Conservation (phyloP, 768 basidiomycete species). For the Hydnomerulius pinastri region DNA sequence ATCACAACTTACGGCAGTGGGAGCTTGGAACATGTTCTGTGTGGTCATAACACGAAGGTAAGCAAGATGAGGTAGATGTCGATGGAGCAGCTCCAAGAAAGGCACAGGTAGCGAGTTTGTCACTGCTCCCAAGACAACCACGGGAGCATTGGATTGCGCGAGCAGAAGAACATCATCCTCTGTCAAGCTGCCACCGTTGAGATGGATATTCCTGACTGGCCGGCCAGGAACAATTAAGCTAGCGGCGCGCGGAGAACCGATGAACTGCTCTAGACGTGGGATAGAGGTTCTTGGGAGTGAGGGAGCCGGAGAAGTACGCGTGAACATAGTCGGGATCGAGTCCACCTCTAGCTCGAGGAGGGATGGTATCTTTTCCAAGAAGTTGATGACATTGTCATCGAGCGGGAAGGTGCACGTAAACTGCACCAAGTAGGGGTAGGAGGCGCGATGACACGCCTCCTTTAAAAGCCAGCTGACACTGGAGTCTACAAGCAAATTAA, state of each 20-base stretch:
- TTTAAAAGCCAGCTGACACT: conserved; percentile 56
- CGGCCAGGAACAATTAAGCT: conserved; percentile 61
- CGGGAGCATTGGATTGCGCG: conserved; percentile 47
- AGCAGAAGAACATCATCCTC: conserved; percentile 57
- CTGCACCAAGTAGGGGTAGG: conserved; percentile 50
- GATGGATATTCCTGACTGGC: conserved; percentile 62
- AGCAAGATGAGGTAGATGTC: conserved; percentile 57
- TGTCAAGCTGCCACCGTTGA: conserved; percentile 60
- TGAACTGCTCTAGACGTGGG: conserved; percentile 54
- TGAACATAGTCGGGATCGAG: conserved; percentile 30
- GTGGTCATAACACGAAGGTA: conserved; percentile 69
- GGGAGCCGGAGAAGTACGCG: conserved; percentile 21
- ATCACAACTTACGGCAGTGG: conserved; percentile 47
- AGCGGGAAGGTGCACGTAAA: conserved; percentile 65
- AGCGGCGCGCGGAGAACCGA: conserved; percentile 60
- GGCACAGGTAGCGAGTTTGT: conserved; percentile 58
- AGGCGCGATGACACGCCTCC: conserved; percentile 21
- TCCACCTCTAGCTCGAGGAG: conserved; percentile 62
- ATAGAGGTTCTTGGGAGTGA: conserved; percentile 37
- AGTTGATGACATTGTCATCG: conserved; percentile 57
- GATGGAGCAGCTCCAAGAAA: conserved; percentile 58
- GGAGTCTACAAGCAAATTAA: conserved; percentile 51
- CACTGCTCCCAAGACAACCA: conserved; percentile 59
- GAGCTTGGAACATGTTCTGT: conserved; percentile 49
- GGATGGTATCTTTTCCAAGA: conserved; percentile 56